Conservation (phyloP, 805 yeast species). For the Teunomyces panamensis region DNA sequence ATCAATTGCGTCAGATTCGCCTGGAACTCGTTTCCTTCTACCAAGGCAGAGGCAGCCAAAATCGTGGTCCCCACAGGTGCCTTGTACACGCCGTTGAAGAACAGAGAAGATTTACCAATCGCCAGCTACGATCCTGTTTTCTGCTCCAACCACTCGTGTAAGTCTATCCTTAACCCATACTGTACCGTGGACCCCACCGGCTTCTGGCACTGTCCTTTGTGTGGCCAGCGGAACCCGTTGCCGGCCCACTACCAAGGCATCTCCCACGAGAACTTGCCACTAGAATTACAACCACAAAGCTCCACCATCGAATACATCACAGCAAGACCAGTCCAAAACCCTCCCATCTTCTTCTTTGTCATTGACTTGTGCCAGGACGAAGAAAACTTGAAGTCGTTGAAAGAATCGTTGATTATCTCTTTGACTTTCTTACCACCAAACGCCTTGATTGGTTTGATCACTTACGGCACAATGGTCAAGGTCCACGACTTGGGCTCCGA, state of each 20-base stretch:
- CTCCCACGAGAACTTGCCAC: slow-evolving; percentile 72
- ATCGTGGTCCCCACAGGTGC: slow-evolving; percentile 94
- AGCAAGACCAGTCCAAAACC: slow-evolving; percentile 73
- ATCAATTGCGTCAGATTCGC: slow-evolving; percentile 44
- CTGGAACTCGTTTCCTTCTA: slow-evolving; percentile 78
- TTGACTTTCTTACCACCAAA: slow-evolving; percentile 84
- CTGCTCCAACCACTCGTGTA: slow-evolving; percentile 76
- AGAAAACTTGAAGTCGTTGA: slow-evolving; percentile 80
- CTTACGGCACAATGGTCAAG: slow-evolving; percentile 87
- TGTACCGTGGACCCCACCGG: slow-evolving; percentile 75
- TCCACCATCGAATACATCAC: slow-evolving; percentile 85
- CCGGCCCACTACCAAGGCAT: slow-evolving; percentile 81
- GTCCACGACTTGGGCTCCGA: slow-evolving; percentile 75
- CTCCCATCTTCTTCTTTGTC: slow-evolving; percentile 83
- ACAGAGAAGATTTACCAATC: slow-evolving; percentile 69
- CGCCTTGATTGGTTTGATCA: slow-evolving; percentile 81
- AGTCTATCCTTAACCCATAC: slow-evolving; percentile 83
- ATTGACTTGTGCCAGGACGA: slow-evolving; percentile 88
- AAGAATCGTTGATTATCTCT: slow-evolving; percentile 73
- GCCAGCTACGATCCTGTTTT: slow-evolving; percentile 83
- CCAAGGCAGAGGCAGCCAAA: slow-evolving; percentile 84
- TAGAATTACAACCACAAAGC: slow-evolving; percentile 66
- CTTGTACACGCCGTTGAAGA: slow-evolving; percentile 88
- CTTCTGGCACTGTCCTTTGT: slow-evolving; percentile 85
- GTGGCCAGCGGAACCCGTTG: slow-evolving; percentile 72